Evolutionary conservation across 2,329 filamentous ascomycete genomes (phyloP).

Genomic region (Pyricularia grisea): DNA sequence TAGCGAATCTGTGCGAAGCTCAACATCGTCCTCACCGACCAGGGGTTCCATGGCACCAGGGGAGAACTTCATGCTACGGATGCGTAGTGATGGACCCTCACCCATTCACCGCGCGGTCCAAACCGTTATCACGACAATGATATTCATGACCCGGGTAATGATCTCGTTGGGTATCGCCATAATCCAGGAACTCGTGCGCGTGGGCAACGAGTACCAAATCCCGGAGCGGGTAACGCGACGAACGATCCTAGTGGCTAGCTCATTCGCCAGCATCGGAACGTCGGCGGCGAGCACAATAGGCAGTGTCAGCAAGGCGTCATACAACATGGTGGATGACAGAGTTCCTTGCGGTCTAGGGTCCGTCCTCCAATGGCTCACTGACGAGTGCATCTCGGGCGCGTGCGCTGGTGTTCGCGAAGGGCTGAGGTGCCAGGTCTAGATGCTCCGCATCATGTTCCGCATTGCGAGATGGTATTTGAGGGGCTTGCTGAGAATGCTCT

Average conservation of each 20-base stretch:
- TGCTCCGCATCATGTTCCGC: background rate
- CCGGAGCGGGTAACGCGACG: conserved; percentile 2
- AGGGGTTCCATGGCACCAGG: background rate
- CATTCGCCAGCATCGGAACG: conserved; percentile 4
- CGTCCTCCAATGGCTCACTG: conserved; percentile 2
- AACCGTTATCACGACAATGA: conserved; percentile 82
- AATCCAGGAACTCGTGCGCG: conserved; percentile 3
- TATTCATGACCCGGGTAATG: conserved; percentile 33
- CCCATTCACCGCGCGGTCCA: conserved; percentile 98
- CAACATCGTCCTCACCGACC: background rate
- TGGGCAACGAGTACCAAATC: conserved; percentile 5
- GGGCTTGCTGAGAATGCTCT: background rate
- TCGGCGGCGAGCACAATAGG: conserved; percentile 5
- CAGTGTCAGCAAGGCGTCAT: conserved; percentile 5
- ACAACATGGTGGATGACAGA: conserved; percentile 4
- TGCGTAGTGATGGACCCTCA: conserved; percentile 46
- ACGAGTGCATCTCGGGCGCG: conserved; percentile 5
- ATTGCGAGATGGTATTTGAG: conserved; percentile 1
- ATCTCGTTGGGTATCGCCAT: background rate
- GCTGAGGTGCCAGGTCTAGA: background rate
- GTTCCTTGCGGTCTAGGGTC: conserved; percentile 1
- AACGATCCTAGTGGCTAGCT: conserved; percentile 3
- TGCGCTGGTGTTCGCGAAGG: conserved; percentile 5
- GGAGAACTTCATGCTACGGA: background rate
- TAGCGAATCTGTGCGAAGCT: background rate